phyloP scores from a whole-genome alignment of 768 basidiomycete genomes.

The Tricholoma matsutake region DNA sequence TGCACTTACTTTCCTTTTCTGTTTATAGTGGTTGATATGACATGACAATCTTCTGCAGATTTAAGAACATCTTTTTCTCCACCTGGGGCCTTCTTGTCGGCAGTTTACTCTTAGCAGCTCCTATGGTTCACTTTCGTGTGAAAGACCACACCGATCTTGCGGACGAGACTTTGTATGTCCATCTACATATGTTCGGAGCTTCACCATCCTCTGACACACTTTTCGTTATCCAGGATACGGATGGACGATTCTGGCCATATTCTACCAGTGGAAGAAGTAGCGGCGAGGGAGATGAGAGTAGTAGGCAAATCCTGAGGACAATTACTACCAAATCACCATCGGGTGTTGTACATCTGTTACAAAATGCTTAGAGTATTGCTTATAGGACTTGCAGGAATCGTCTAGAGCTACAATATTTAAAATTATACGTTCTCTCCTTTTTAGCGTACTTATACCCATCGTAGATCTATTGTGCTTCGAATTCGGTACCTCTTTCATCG shows the following conservation, averaged over 20 bases:
- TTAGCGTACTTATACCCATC: too few relatives aligned
- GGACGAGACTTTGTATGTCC: constrained; percentile 53
- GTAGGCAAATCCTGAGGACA: too few relatives aligned
- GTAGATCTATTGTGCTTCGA: too few relatives aligned
- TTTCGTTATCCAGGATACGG: constrained; percentile 26
- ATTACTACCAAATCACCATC: neutral
- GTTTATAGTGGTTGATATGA: neutral
- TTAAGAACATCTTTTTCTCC: constrained; percentile 69
- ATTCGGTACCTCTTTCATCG: too few relatives aligned
- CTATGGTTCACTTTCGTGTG: constrained; percentile 72
- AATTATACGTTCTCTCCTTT: too few relatives aligned
- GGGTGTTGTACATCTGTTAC: neutral
- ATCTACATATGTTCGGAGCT: constrained; percentile 2
- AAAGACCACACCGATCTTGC: constrained; percentile 52
- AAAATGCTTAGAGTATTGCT: too few relatives aligned
- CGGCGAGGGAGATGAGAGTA: neutral
- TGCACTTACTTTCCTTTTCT: neutral
- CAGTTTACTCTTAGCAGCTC: constrained; percentile 63
- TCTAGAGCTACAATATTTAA: too few relatives aligned
- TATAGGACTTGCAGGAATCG: too few relatives aligned
- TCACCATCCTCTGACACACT: constrained; percentile 3
- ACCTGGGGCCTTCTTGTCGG: constrained; percentile 68
- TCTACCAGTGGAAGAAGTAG: neutral
- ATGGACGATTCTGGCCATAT: constrained; percentile 43
- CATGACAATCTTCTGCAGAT: constrained; percentile 28